Conservation (phyloP, 1,284 basidiomycete species). For the Earliella scabrosa region DNA sequence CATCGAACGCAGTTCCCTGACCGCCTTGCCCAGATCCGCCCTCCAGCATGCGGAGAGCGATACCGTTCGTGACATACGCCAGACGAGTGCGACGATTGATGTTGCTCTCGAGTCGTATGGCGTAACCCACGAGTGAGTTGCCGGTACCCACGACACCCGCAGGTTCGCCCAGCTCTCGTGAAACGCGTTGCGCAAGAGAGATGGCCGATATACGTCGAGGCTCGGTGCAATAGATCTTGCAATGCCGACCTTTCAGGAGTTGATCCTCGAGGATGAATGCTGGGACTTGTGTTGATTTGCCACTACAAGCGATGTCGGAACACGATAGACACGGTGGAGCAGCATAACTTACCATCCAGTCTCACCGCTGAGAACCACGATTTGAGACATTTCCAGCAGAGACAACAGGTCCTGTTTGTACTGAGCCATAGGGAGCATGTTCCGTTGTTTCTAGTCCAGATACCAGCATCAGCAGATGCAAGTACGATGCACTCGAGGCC, state of each 20-base stretch:
- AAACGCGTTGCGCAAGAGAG: slow-evolving; percentile 95
- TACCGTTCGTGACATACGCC: slow-evolving; percentile 93
- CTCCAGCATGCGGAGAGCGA: slow-evolving; percentile 97
- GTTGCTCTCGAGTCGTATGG: slow-evolving; percentile 92
- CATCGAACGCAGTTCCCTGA: slow-evolving; percentile 84
- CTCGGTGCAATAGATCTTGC: slow-evolving; percentile 96
- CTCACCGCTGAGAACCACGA: slow-evolving; percentile 95
- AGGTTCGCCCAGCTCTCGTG: slow-evolving; percentile 90
- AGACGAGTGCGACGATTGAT: slow-evolving; percentile 82
- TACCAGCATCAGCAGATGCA: too few relatives aligned
- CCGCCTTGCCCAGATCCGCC: slow-evolving; percentile 68
- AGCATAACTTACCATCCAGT: slow-evolving; percentile 81
- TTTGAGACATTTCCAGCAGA: slow-evolving; percentile 78
- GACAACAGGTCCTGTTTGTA: slow-evolving; percentile 82
- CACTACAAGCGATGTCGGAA: too few relatives aligned
- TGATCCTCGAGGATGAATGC: slow-evolving; percentile 94
- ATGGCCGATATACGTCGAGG: slow-evolving; percentile 97
- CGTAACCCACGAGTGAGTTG: slow-evolving; percentile 91
- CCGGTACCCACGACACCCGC: slow-evolving; percentile 81
- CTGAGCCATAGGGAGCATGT: slow-evolving; percentile 85
- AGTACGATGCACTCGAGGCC: neutral
- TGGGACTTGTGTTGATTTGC: slow-evolving; percentile 98
- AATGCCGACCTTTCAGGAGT: slow-evolving; percentile 79
- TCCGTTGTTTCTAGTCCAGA: slow-evolving; percentile 61
- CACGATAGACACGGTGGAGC: neutral